phyloP scores from a whole-genome alignment of 116 monocot species.

The Zostera marina region DNA sequence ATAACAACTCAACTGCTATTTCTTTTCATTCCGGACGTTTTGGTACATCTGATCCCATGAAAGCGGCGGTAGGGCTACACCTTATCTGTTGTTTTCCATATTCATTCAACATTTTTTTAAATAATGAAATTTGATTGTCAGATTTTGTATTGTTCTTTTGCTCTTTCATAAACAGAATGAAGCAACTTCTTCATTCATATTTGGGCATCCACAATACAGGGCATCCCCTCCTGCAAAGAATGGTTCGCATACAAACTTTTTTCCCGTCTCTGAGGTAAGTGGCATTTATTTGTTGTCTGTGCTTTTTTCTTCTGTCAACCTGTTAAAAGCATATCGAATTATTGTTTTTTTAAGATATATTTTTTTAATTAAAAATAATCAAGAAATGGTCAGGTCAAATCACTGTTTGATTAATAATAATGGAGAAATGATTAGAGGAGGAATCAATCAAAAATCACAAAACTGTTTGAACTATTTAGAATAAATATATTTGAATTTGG shows the following conservation, averaged over 20 bases:
- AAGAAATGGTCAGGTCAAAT: too few relatives aligned
- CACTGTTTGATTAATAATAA: too few relatives aligned
- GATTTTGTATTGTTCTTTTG: not conserved
- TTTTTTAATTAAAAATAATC: too few relatives aligned
- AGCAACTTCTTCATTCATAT: conserved; percentile 14
- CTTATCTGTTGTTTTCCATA: not conserved
- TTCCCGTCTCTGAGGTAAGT: conserved; percentile 5
- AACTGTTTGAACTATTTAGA: too few relatives aligned
- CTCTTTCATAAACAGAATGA: conserved; percentile 17
- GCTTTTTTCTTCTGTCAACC: not conserved
- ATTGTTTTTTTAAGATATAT: too few relatives aligned
- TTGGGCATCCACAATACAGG: conserved; percentile 13
- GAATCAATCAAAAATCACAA: too few relatives aligned
- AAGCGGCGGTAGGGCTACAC: conserved; percentile 16
- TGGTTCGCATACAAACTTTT: conserved; percentile 13
- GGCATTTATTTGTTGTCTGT: not conserved
- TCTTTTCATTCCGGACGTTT: conserved; percentile 20
- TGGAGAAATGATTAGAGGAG: too few relatives aligned
- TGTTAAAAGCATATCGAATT: too few relatives aligned
- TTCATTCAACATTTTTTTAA: not conserved
- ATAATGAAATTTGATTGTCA: too few relatives aligned
- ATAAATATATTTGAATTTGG: too few relatives aligned
- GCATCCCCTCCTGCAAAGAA: conserved; percentile 16
- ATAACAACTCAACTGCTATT: conserved; percentile 9
- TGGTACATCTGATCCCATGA: conserved; percentile 16